Evolutionary conservation across 2,329 filamentous ascomycete species (phyloP).

Genomic region (Sporothrix brunneoviolacea): DNA sequence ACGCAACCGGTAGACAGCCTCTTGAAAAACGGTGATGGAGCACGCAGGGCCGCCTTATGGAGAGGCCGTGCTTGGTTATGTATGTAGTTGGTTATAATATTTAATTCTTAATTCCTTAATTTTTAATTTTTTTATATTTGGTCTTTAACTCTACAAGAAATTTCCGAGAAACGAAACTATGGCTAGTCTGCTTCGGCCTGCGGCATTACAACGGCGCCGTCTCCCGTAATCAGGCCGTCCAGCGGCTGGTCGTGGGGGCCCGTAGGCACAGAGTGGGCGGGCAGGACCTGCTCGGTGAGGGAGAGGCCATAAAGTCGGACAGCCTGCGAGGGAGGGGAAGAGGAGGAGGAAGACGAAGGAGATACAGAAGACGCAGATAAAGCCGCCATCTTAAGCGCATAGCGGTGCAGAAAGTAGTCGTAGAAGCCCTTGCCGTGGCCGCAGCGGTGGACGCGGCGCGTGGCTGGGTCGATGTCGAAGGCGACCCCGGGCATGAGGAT

Average conservation of each 20-base stretch:
- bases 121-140: conserved; percentile 37
- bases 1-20: too few relatives aligned
- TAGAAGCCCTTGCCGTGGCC: conserved; percentile 97
- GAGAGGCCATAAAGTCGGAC: conserved; percentile 67
- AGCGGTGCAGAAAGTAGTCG: conserved; percentile 82
- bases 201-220: conserved; percentile 38
- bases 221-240: conserved; percentile 68
- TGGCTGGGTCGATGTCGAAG: conserved; percentile 60
- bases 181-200: neutral
- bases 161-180: too few relatives aligned
- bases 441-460: conserved; percentile 60
- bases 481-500: conserved; percentile 90
- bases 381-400: conserved; percentile 38
- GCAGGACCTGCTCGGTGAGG: conserved; percentile 76
- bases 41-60: too few relatives aligned
- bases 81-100: too few relatives aligned
- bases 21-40: too few relatives aligned
- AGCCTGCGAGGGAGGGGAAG: conserved; percentile 28
- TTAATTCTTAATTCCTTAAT: too few relatives aligned
- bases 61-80: too few relatives aligned
- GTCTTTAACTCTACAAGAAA: too few relatives aligned
- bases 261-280: conserved; percentile 59
- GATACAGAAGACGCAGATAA: too few relatives aligned
- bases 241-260: conserved; percentile 71
- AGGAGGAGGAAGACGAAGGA: too few relatives aligned